Evolutionary conservation across 805 yeast species (phyloP).

Genomic region (Clavispora carvajalis): DNA sequence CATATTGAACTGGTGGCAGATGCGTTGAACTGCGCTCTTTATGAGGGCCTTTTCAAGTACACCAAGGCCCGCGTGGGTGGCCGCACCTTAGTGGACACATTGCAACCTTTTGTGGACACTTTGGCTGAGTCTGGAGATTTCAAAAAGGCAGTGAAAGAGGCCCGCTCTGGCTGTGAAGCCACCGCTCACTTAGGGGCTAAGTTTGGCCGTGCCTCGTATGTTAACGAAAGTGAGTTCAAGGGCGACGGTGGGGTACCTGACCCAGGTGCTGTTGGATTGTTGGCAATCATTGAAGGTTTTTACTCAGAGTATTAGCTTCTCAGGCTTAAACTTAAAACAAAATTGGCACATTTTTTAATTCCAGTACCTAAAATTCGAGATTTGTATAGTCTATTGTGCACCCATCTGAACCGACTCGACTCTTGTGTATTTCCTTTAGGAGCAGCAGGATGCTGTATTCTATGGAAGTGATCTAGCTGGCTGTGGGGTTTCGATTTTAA

Average conservation of each 20-base stretch:
- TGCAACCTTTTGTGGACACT: slow-evolving; percentile 77
- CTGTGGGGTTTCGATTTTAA: no score
- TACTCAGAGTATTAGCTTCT: slow-evolving; percentile 5
- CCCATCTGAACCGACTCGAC: background rate
- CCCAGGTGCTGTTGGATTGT: slow-evolving; percentile 91
- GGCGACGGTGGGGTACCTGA: slow-evolving; percentile 77
- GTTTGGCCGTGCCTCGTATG: slow-evolving; percentile 93
- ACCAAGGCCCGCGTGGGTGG: slow-evolving; percentile 89
- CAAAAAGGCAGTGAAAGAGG: slow-evolving; percentile 59
- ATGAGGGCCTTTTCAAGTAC: slow-evolving; percentile 69
- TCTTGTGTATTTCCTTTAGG: no score
- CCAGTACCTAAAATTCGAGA: no score
- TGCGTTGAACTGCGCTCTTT: slow-evolving; percentile 54
- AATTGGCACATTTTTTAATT: no score
- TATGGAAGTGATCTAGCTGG: no score
- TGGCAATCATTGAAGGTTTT: slow-evolving; percentile 50
- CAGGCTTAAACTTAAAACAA: no score
- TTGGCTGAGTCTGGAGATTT: slow-evolving; percentile 50
- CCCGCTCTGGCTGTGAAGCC: slow-evolving; percentile 66
- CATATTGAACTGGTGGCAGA: slow-evolving; percentile 33
- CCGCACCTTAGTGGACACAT: slow-evolving; percentile 81
- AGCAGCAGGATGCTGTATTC: no score
- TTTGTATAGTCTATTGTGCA: no score
- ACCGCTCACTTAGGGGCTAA: slow-evolving; percentile 76
- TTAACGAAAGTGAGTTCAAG: slow-evolving; percentile 53